phyloP scores from a whole-genome alignment of 345 rosid species.

The Eutrema yunnanense region DNA sequence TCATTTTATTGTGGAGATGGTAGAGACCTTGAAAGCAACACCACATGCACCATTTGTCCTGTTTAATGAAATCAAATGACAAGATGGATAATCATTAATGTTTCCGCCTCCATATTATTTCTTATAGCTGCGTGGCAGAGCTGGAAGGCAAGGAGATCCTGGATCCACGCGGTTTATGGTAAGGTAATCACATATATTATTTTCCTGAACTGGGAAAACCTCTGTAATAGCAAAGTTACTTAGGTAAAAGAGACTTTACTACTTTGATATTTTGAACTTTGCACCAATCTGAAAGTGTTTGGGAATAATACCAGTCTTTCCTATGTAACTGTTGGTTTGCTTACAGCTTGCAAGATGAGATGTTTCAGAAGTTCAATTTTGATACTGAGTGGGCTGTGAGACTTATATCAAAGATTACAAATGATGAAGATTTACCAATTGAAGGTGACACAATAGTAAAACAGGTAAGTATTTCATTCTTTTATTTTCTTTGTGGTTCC shows the following conservation, averaged over 20 bases:
- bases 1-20: background rate
- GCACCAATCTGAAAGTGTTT: background rate
- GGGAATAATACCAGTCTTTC: background rate
- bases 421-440: constrained; percentile 82
- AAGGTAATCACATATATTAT: constrained; percentile 46
- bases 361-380: constrained; percentile 92
- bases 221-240: constrained; percentile 1
- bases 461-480: constrained; percentile 46
- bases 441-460: constrained; percentile 82
- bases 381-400: constrained; percentile 93
- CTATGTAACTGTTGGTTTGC: background rate
- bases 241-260: background rate
- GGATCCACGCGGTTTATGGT: constrained; percentile 97
- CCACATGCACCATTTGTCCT: background rate
- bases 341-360: constrained; percentile 94
- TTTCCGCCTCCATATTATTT: constrained; percentile 3
- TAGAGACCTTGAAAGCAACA: background rate
- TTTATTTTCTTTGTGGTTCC: constrained; percentile 5
- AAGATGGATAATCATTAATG: constrained; percentile 3
- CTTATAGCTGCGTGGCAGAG: constrained; percentile 91
- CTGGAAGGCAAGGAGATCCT: constrained; percentile 98
- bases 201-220: constrained; percentile 3
- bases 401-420: constrained; percentile 73
- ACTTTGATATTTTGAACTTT: background rate
- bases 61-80: constrained; percentile 7